These are phyloP conservation scores for Chalciporus sphaerocephalus DNA, from an alignment of 768 basidiomycete genomes.

Conservation along the genomic window DNA sequence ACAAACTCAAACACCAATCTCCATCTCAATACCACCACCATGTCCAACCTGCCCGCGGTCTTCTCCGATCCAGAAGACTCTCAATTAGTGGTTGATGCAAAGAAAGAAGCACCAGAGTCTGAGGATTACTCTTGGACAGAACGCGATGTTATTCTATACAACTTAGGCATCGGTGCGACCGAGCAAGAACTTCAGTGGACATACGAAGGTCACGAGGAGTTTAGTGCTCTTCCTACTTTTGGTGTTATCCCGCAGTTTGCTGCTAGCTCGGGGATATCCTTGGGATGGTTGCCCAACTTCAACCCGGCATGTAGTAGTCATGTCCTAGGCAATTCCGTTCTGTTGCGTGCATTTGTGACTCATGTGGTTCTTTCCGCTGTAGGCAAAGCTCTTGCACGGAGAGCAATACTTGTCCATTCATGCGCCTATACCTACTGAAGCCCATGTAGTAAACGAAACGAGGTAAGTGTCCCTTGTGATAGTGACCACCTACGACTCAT, in stretches of 20 bases:
- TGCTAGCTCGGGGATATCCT: slow-evolving; percentile 58
- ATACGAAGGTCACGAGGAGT: slow-evolving; percentile 85
- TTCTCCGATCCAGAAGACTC: slow-evolving; percentile 81
- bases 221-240: slow-evolving; percentile 86
- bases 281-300: slow-evolving; percentile 93
- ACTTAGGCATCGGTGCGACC: slow-evolving; percentile 90
- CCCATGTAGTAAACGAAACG: slow-evolving; percentile 68
- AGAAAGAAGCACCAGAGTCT: slow-evolving; percentile 52
- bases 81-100: slow-evolving; percentile 75
- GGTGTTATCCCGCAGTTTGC: slow-evolving; percentile 91
- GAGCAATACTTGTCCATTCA: slow-evolving; percentile 93
- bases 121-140: slow-evolving; percentile 75
- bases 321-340: neutral
- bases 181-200: slow-evolving; percentile 90
- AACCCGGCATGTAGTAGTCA: slow-evolving; percentile 68
- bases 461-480: slow-evolving; percentile 40
- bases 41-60: slow-evolving; percentile 42
- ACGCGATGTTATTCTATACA: slow-evolving; percentile 91
- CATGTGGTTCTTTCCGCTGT: neutral
- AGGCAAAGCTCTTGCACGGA: slow-evolving; percentile 97
- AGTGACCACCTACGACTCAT: neutral
- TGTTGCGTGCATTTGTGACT: neutral
- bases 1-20: neutral
- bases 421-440: slow-evolving; percentile 80
- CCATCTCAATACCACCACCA: slow-evolving; percentile 3